Evolutionary conservation across 179 eudicot species (phyloP), one percentile per base, ranked within the genome.

Genomic region (Silene noctiflora): DNA sequence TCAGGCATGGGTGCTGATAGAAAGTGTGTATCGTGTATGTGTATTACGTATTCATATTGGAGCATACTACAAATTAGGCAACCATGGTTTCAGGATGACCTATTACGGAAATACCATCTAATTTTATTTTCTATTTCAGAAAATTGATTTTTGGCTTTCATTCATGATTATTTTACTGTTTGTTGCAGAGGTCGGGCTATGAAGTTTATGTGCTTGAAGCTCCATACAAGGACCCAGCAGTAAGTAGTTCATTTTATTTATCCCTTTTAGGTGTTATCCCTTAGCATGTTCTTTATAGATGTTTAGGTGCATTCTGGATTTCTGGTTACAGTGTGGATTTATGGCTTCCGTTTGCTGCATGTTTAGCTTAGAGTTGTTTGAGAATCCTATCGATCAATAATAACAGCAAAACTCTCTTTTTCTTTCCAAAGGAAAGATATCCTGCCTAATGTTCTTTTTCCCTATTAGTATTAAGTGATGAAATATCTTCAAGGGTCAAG

Each of bases 131-230:
- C 60, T 69, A 27, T 22, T 48, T 48, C 9, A 69, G 16, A 24
- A 22, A 44, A 13, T 24, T 13, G 16, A 46, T 77, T 61, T 76
- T 42, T 58, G 21, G 56, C 17, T 61, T 55, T 61, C 12, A 13
- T 73, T 84, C 19, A 81, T 72, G 73, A 20, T 73, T 64, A 22
- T 77, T 48, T 66, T 79, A 6, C 75, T 74, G 63, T 83, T 66
- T 75, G 46, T 84, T 84, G 60, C 68, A 95, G 99, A 93, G 98
- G 79, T 90, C 94, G 71, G 99, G 99, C 14, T 95, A 89, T 87
- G 99, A 93, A 83, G 99, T 88, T 70, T 95, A 93, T 82, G 74
- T 95, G 64, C 84, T 93, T 35, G 98, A 95, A 86, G 95, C 96
- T 77, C 85, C 97, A 55, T 95, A 95, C 86, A 93, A 88, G 83